A percentile compares a stretch with the other conserved stretches of the same genome.
Conservation (phyloP, 768 basidiomycete species). For the Podaxis sp. region DNA sequence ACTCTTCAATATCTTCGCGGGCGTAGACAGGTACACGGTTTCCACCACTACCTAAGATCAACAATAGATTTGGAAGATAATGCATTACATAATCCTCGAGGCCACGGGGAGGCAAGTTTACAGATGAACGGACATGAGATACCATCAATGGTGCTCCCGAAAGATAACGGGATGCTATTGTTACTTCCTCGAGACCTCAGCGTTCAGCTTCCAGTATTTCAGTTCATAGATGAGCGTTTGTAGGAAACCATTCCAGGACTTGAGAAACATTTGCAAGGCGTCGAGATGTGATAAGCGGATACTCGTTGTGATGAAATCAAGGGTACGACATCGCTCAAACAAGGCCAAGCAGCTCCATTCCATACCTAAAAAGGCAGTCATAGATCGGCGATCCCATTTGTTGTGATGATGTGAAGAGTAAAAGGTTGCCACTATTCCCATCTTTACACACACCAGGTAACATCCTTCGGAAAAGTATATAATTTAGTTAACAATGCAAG, state of each 20-base stretch:
- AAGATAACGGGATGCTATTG: no score
- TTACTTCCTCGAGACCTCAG: no score
- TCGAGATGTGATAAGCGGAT: conserved; percentile 9
- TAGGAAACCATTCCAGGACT: neutral
- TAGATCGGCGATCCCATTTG: conserved; percentile 6
- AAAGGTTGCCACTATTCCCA: conserved; percentile 11
- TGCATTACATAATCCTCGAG: conserved; percentile 6
- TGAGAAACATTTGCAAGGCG: neutral
- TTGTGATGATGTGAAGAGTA: conserved; percentile 15
- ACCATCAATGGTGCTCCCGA: no score
- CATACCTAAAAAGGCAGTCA: conserved; percentile 5
- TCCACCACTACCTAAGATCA: neutral
- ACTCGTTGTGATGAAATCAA: conserved; percentile 29
- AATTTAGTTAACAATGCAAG: conserved; percentile 16
- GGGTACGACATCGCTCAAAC: conserved; percentile 19
- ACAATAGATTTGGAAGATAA: neutral
- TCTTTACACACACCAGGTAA: conserved; percentile 15
- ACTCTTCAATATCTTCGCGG: neutral
- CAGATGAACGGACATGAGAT: neutral
- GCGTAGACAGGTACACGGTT: neutral
- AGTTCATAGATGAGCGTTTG: neutral
- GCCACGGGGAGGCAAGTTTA: neutral
- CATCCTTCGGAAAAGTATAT: conserved; percentile 17
- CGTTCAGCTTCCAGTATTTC: neutral
- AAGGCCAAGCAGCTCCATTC: neutral